Base-by-base conservation (phyloP, 2,329 filamentous ascomycete genomes). In the Calonectria pseudoreteaudii region DNA sequence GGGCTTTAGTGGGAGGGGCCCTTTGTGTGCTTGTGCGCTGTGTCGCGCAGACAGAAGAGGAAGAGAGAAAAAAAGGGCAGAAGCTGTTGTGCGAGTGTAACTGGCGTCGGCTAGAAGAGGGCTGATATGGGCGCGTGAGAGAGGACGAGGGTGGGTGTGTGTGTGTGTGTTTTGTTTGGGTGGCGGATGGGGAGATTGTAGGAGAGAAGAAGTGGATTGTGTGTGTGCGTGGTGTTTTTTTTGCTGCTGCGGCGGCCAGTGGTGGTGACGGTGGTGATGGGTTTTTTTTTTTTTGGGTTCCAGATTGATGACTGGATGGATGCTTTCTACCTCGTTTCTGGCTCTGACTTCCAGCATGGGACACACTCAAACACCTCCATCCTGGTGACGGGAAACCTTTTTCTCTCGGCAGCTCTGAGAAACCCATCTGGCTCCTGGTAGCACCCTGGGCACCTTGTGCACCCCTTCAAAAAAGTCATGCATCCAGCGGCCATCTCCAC, bases 221-320 rank as follows among this genome's bases (percentile, higher is more conserved):
- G 34, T 67, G 65, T 52, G 44, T n/a, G 65, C 36, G 41, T 36
- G 36, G 41, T 67, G 53, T 67, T 62, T 62, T 62, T 26, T 31
- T 26, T 62, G 56, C 23, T 62, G 56, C 53, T 26, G 52, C 30
- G 60, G 62, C 41, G 50, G 60, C 38, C 36, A 38, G 52, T 71
- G 38, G 60, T 68, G 41, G 38, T 69, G 56, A 47, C 36, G 34
- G 66, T 72, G 49, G 58, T 66, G 66, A 69, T 69, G n/a, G 66
- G 52, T 41, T 56, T 65, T 65, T 62, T 70, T 62, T 70, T 70
- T 70, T 70, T 64, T 52, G 65, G 53, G 64, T 71, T 67, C 66
- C 66, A 44, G 64, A 64, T 68, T 68, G 70, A 73, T 69, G 68
- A 65, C 58, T 68, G 65, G 36, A 64, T 41, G 56, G 36, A 50